Evolutionary conservation across 2,329 filamentous ascomycete genomes (phyloP).

Genomic region (Verticillium tricorpus): DNA sequence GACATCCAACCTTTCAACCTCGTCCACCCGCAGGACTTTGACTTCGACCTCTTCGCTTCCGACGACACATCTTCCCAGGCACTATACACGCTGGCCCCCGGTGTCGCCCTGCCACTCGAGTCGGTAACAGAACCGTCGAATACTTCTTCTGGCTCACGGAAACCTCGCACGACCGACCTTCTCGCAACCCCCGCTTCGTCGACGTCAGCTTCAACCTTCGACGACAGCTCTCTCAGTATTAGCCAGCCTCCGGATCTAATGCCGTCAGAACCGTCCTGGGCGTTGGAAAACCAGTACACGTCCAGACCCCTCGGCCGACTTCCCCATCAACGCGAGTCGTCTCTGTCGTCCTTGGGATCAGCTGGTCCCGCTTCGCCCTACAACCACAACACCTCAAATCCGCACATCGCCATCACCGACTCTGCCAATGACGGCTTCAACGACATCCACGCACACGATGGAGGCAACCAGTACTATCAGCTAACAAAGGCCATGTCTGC

Average conservation of each 20-base stretch:
- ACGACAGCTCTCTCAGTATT: constrained; percentile 1
- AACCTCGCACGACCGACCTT: not conserved
- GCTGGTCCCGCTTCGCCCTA: constrained; percentile 57
- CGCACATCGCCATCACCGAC: constrained; percentile 53
- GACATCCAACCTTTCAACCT: not conserved
- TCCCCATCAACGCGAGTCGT: constrained; percentile 56
- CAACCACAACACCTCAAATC: constrained; percentile 49
- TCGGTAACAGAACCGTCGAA: not conserved
- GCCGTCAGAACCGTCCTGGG: constrained; percentile 38
- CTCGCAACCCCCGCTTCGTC: not conserved
- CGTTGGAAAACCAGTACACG: constrained; percentile 28
- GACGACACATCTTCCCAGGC: not conserved
- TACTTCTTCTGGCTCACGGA: not conserved
- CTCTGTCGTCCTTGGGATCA: constrained; percentile 56
- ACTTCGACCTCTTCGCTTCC: not conserved
- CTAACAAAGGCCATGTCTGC: constrained; percentile 38
- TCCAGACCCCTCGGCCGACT: constrained; percentile 31
- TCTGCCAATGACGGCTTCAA: constrained; percentile 40
- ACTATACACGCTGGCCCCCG: not conserved
- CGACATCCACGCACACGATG: constrained; percentile 34
- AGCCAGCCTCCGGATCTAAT: constrained; percentile 22
- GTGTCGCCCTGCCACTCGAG: not conserved
- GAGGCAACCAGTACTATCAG: constrained; percentile 38
- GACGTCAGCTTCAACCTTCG: constrained; percentile 8
- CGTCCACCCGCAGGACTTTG: not conserved